Evolutionary conservation across 371 early-diverging fungal genomes (phyloP), one percentile per base, ranked within the genome.

Genomic region (Lichtheimia corymbifera): DNA sequence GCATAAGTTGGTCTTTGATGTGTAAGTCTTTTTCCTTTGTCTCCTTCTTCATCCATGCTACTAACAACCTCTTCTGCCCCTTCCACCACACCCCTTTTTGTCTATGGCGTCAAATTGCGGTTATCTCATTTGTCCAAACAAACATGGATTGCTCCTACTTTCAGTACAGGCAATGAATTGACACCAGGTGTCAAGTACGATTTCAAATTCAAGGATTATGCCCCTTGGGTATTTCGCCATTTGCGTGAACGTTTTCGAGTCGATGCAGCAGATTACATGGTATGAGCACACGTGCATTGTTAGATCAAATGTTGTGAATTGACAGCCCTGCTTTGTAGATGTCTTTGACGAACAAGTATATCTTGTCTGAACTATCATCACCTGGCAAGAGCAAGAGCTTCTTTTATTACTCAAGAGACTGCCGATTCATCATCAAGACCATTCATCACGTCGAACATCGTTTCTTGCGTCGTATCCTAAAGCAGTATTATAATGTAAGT

Each of bases 381-480:
- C 91, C 97, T 4, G 98, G 98, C 35, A 97, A 97, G 74, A 91
- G 91, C 64, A 94, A 96, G 3, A 90, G 91, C 58, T 97, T 97
- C 79, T 97, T 98, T 70, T 98, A 96, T 79, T 95, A 91, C 76
- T 97, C 95, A 13, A 87, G 91, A 65, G 98, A 98, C 77, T 96
- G 93, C 75, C 89, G 97, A n/a, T 97, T 95, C 76, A 97, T 98
- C 66, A 98, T 98, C 84, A 98, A 98, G 67, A 97, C 98, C 3
- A 92, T 97, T 49, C 94, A 91, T 71, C 91, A 91, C 64, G 79
- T 91, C 4, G 98, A 97, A 71, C 97, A 97, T 73, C 90, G 89
- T 72, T 95, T 93, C 62, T 79, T 97, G 82, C 82, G 91, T 28
- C 83, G 85, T 59, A 90, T 96, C 43, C 79, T 97, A 50, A 84